These are phyloP conservation scores for Proteromonas lacertae DNA, from an alignment of 352 stramenopile species.

Conservation along the genomic window DNA sequence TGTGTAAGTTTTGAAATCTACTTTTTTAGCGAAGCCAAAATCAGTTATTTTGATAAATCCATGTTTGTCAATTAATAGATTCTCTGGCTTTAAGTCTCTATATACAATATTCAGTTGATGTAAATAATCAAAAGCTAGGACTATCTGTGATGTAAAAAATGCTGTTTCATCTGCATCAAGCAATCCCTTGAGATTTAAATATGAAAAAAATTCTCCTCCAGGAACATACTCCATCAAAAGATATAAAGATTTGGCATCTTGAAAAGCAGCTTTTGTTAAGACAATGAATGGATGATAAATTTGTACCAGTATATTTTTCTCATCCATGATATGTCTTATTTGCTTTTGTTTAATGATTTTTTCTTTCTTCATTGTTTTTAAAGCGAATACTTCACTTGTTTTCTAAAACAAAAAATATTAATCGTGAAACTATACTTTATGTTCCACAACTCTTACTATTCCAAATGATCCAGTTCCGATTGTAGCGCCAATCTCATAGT, in stretches of 20 bases:
- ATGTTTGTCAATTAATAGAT: constrained; percentile 60
- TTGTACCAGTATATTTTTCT: constrained; percentile 55
- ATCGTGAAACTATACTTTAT: too few relatives aligned
- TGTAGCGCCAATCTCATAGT: constrained; percentile 76
- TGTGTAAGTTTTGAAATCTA: constrained; percentile 63
- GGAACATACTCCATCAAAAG: constrained; percentile 88
- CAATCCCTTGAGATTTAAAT: constrained; percentile 53
- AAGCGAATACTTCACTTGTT: too few relatives aligned
- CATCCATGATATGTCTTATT: constrained; percentile 79
- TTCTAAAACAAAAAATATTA: too few relatives aligned
- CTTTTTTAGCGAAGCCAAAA: constrained; percentile 39
- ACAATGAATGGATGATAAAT: constrained; percentile 81
- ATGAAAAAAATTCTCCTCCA: constrained; percentile 82
- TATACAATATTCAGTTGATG: constrained; percentile 70
- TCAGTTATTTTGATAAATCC: constrained; percentile 76
- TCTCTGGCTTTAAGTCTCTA: constrained; percentile 64
- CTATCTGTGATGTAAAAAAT: constrained; percentile 62
- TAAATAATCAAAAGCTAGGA: constrained; percentile 81
- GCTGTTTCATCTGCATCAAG: constrained; percentile 42
- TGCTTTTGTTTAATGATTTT: too few relatives aligned
- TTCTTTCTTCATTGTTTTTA: too few relatives aligned
- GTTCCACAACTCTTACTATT: too few relatives aligned
- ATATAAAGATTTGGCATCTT: constrained; percentile 72
- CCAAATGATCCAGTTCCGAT: constrained; percentile 80
- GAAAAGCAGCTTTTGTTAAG: constrained; percentile 58